Evolutionary conservation across 2,329 filamentous ascomycete species (phyloP).

Genomic region (Shiraia sp.): DNA sequence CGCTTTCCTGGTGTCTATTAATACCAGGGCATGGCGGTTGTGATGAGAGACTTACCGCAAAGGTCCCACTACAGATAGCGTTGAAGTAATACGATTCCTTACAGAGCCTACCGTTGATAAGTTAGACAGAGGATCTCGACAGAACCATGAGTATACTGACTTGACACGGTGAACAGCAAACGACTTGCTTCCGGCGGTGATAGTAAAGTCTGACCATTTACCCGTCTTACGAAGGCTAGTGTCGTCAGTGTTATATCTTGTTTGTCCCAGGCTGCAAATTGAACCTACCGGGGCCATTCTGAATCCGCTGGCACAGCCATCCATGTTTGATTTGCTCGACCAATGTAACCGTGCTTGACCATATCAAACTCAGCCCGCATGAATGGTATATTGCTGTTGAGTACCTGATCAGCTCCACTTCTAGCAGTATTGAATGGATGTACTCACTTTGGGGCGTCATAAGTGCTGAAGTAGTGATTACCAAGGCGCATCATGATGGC

Average conservation of each 20-base stretch:
- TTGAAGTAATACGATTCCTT: slow-evolving; percentile 22
- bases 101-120: slow-evolving; percentile 12
- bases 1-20: slow-evolving; percentile 17
- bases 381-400: slow-evolving; percentile 5
- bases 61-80: slow-evolving; percentile 19
- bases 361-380: slow-evolving; percentile 15
- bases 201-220: slow-evolving; percentile 24
- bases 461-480: slow-evolving; percentile 14
- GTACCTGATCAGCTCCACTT: not conserved
- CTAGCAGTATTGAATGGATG: not conserved
- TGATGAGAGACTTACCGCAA: slow-evolving; percentile 8
- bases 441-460: slow-evolving; percentile 15
- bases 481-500: slow-evolving; percentile 7
- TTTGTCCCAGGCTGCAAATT: not conserved
- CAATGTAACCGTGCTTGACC: slow-evolving; percentile 10
- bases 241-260: not conserved
- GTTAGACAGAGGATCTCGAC: not conserved
- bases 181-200: slow-evolving; percentile 12
- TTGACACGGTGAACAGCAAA: slow-evolving; percentile 25
- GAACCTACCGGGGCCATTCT: slow-evolving; percentile 15
- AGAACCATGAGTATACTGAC: slow-evolving; percentile 12
- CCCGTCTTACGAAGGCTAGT: slow-evolving; percentile 18
- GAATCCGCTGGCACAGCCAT: slow-evolving; percentile 3
- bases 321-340: slow-evolving; percentile 3
- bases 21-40: not conserved